Conservation (phyloP, 169 alveolate genomes). For the Toxoplasma gondii region DNA sequence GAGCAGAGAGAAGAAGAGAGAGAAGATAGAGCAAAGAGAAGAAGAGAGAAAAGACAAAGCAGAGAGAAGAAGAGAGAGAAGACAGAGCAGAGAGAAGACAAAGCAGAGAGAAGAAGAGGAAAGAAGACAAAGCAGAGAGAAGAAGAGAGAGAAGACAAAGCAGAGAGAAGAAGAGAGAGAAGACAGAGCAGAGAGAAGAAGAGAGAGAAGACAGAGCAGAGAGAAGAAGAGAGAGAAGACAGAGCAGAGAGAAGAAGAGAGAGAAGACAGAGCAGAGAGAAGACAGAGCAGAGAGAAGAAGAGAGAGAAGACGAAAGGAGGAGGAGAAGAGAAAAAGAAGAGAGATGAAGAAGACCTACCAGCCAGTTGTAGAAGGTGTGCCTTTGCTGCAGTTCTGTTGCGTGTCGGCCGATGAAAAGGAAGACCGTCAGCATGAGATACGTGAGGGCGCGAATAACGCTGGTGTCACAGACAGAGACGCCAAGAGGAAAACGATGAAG, state of each 20-base stretch:
- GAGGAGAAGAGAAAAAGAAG: not conserved
- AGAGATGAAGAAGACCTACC: not conserved
- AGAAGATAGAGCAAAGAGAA: too few relatives aligned
- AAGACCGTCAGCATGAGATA: constrained; percentile 49
- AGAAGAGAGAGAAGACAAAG: not conserved
- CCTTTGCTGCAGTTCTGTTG: constrained; percentile 44
- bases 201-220: not conserved
- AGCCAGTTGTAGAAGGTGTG: constrained; percentile 52
- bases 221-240: not conserved
- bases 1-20: too few relatives aligned
- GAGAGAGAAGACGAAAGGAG: not conserved
- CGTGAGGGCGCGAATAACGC: constrained; percentile 43
- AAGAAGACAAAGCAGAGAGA: not conserved
- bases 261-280: too few relatives aligned
- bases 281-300: not conserved
- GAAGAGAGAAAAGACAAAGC: too few relatives aligned
- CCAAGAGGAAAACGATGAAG: not conserved
- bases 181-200: not conserved
- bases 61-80: too few relatives aligned
- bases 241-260: not conserved
- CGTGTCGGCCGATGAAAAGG: constrained; percentile 52
- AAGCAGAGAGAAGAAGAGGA: not conserved
- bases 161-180: too few relatives aligned
- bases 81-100: not conserved
- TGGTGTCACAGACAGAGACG: not conserved